Conservation (phyloP, 208 protist genomes). For the Vickermania spadyakhi region DNA sequence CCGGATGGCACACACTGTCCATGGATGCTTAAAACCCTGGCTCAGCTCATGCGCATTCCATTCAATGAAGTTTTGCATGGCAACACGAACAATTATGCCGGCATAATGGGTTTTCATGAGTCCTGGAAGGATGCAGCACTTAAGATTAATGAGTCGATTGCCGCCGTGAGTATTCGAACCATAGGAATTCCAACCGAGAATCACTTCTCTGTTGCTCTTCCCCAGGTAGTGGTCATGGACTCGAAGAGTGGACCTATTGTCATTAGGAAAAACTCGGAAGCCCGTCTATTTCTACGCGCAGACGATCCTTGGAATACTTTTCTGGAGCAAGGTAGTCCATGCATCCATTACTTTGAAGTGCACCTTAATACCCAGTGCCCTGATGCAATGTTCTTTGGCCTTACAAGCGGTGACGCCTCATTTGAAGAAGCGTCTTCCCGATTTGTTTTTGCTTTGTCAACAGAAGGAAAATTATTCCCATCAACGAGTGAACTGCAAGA, state of each 20-base stretch:
- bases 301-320: conserved; percentile 75
- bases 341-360: conserved; percentile 84
- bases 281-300: conserved; percentile 52
- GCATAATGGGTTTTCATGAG: too few relatives aligned
- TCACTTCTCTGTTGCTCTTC: conserved; percentile 73
- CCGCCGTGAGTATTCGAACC: not conserved
- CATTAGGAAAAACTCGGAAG: conserved; percentile 50
- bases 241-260: conserved; percentile 42
- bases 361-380: conserved; percentile 29
- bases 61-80: too few relatives aligned
- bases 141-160: not conserved
- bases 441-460: conserved; percentile 3
- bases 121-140: too few relatives aligned
- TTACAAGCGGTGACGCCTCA: not conserved
- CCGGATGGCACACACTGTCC: not conserved
- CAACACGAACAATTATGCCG: too few relatives aligned
- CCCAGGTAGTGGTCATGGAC: conserved; percentile 42
- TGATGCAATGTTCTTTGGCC: conserved; percentile 1
- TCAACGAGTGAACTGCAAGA: conserved; percentile 11
- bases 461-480: conserved; percentile 17
- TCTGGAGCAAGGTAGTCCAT: conserved; percentile 64
- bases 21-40: not conserved
- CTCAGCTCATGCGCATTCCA: not conserved
- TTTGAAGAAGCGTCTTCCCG: not conserved
- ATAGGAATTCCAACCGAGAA: conserved; percentile 25